These are phyloP conservation scores for Myxozyma monticola DNA, from an alignment of 805 yeast genomes.

Conservation along the genomic window DNA sequence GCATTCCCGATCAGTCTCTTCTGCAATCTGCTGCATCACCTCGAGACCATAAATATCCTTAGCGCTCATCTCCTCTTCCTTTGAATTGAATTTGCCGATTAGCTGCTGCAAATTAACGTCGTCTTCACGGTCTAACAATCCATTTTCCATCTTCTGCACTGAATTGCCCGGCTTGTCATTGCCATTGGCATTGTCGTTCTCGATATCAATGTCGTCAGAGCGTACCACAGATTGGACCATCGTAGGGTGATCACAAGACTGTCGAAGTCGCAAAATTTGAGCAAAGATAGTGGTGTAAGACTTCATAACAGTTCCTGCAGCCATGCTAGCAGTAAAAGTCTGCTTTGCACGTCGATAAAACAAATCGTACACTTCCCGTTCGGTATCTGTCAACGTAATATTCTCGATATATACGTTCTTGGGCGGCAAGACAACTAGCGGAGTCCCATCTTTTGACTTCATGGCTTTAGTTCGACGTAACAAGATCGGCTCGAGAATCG, in stretches of 20 bases:
- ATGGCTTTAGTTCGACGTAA: conserved; percentile 83
- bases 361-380: conserved; percentile 64
- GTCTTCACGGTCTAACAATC: conserved; percentile 28
- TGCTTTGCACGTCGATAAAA: conserved; percentile 65
- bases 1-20: conserved; percentile 62
- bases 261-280: conserved; percentile 79
- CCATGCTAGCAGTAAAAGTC: conserved; percentile 35
- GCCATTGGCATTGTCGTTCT: conserved; percentile 22
- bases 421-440: conserved; percentile 72
- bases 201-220: conserved; percentile 45
- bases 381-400: conserved; percentile 65
- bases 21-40: conserved; percentile 34
- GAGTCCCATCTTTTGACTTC: conserved; percentile 70
- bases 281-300: conserved; percentile 78
- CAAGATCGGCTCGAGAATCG: conserved; percentile 78
- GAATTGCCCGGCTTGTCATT: conserved; percentile 4
- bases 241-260: conserved; percentile 81
- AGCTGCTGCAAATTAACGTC: conserved; percentile 32
- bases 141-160: conserved; percentile 21
- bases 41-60: conserved; percentile 30
- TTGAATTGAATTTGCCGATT: conserved; percentile 19
- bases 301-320: conserved; percentile 62
- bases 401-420: conserved; percentile 71
- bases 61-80: conserved; percentile 20
- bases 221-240: conserved; percentile 50